phyloP scores from a whole-genome alignment of 2,329 filamentous ascomycete genomes.

The Cucurbitaria berberidis region DNA sequence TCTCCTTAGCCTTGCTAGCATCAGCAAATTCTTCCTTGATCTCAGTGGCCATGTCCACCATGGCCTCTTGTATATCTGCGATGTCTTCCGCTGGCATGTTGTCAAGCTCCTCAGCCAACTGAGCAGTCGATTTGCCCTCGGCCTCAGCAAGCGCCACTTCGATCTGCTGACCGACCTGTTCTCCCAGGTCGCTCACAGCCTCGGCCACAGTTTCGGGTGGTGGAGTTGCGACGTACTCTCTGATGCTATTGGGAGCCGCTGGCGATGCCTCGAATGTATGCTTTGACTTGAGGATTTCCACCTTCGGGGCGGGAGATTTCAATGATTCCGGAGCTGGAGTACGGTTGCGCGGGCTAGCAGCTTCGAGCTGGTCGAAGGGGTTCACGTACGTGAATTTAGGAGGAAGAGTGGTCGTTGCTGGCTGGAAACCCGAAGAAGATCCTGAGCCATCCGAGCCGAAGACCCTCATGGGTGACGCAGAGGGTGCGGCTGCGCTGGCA shows the following conservation, averaged over 20 bases:
- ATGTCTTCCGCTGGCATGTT: slow-evolving; percentile 53
- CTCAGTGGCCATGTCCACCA: slow-evolving; percentile 57
- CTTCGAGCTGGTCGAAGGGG: slow-evolving; percentile 72
- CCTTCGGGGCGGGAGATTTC: slow-evolving; percentile 40
- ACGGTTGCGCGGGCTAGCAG: slow-evolving; percentile 66
- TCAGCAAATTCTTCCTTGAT: slow-evolving; percentile 58
- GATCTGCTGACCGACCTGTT: slow-evolving; percentile 64
- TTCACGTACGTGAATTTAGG: slow-evolving; percentile 73
- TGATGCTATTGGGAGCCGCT: slow-evolving; percentile 29
- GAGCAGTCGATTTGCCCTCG: slow-evolving; percentile 44
- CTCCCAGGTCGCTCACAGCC: slow-evolving; percentile 70
- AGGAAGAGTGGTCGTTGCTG: slow-evolving; percentile 37
- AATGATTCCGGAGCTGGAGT: slow-evolving; percentile 37
- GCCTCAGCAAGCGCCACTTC: slow-evolving; percentile 67
- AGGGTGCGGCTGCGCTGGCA: slow-evolving; percentile 27
- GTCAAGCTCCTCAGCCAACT: slow-evolving; percentile 55
- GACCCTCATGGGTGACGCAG: slow-evolving; percentile 37
- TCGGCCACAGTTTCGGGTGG: slow-evolving; percentile 70
- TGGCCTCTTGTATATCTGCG: slow-evolving; percentile 61
- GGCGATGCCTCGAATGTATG: slow-evolving; percentile 48
- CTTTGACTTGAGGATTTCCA: slow-evolving; percentile 55
- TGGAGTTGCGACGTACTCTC: slow-evolving; percentile 30
- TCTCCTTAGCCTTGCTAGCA: slow-evolving; percentile 58
- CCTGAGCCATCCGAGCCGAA: slow-evolving; percentile 52
- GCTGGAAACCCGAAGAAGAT: slow-evolving; percentile 41